Evolutionary conservation across 2,329 filamentous ascomycete species (phyloP), one percentile per base, ranked within the genome.

Genomic region (Pestalotiopsis sp.): DNA sequence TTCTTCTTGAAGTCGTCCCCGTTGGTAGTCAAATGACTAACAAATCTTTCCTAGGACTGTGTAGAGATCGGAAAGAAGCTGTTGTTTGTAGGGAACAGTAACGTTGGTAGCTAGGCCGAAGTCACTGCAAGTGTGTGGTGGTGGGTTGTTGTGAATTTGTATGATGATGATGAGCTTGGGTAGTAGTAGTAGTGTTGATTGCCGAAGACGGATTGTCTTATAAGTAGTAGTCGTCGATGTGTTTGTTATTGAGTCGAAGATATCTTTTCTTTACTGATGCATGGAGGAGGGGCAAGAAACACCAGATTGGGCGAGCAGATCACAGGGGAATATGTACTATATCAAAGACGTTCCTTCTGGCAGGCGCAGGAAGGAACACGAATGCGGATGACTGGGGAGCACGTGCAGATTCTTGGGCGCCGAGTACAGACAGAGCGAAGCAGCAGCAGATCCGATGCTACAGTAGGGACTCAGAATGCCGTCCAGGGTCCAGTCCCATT

Each of bases 271-370:
- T 12, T 27, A 59, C 14, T 59, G 57, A 36, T 59, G 57, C 57
- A 52, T 52, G 45, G 17, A 52, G 45, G 45, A 52, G 61, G 61
- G 39, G 36, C n/a, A 31, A 38, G 25, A 62, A 11, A 64, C 38
- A 59, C 57, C 57, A 59, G 57, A 27, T 27, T 27, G 57, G 27
- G 57, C 57, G 27, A 27, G 23, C 20, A 45, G 61, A 49, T n/a
- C 20, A 45, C 25, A 38, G 27, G 61, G 61, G 12, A 64, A 49
- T 64, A 64, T 64, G 61, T 64, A 62, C 36, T 31, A 62, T 20
- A 23, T 49, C 25, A 23, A 11, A 23, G n/a, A 27, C 3, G 6
- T 36, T 31, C 27, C 20, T 52, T 20, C 17, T 52, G 45, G 17
- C 45, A n/a, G 17, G 17, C 45, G 20, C 45, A 52, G n/a, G 14